These are phyloP conservation scores for Aspergillus bombycis DNA, from an alignment of 2,329 filamentous ascomycete species.

Conservation along the genomic window DNA sequence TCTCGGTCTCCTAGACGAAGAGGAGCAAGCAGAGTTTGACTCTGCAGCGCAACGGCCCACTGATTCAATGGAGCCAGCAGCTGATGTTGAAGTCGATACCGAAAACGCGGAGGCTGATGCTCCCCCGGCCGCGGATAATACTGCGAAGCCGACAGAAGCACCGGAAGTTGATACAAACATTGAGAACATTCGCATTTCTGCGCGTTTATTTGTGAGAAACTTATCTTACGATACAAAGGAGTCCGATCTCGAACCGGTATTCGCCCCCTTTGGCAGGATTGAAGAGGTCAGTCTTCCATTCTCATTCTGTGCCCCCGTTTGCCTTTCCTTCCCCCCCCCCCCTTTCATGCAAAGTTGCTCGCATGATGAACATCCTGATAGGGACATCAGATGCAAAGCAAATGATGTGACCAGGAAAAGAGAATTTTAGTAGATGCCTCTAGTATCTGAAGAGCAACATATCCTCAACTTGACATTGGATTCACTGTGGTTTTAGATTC, in stretches of 20 bases:
- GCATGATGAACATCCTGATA: constrained; percentile 98
- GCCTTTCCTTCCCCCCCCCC: constrained; percentile 18
- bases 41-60: constrained; percentile 31
- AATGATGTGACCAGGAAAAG: constrained; percentile 88
- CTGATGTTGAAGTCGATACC: constrained; percentile 14
- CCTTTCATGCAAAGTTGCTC: constrained; percentile 36
- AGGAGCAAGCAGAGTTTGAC: constrained; percentile 46
- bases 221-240: constrained; percentile 79
- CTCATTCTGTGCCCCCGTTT: constrained; percentile 10
- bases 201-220: constrained; percentile 86
- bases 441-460: constrained; percentile 69
- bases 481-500: constrained; percentile 24
- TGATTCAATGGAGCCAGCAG: constrained; percentile 16
- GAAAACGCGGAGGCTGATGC: constrained; percentile 20
- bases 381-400: constrained; percentile 99
- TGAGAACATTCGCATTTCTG: constrained; percentile 69
- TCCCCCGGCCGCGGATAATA: constrained; percentile 11
- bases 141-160: constrained; percentile 15
- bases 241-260: constrained; percentile 73
- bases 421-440: constrained; percentile 99
- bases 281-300: constrained; percentile 75
- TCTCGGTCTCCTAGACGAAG: constrained; percentile 80
- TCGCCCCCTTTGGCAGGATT: constrained; percentile 71
- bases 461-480: constrained; percentile 24
- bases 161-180: constrained; percentile 49